phyloP scores from a whole-genome alignment of 2,329 filamentous ascomycete species.

The Colletotrichum tropicale region DNA sequence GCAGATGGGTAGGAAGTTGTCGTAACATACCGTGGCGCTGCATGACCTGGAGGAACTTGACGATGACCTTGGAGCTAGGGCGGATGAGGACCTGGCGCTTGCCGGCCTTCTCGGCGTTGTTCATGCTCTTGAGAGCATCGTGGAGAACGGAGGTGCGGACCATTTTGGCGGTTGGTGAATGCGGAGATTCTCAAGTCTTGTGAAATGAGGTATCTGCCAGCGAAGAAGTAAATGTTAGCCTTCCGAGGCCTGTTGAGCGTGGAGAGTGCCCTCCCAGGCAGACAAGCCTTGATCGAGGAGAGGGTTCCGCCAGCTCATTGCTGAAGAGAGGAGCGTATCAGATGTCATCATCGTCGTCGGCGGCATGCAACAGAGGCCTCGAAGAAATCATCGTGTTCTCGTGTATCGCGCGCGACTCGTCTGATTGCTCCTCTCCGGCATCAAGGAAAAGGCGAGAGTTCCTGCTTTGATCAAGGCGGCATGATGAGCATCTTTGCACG shows the following conservation, averaged over 20 bases:
- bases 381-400: not conserved
- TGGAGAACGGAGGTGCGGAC: constrained; percentile 99
- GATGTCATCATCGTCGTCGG: constrained; percentile 26
- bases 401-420: constrained; percentile 28
- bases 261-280: constrained; percentile 69
- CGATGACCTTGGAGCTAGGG: constrained; percentile 98
- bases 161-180: constrained; percentile 77
- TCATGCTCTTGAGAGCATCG: constrained; percentile 99
- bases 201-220: constrained; percentile 70
- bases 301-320: constrained; percentile 75
- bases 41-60: constrained; percentile 99
- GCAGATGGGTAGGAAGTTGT: not conserved
- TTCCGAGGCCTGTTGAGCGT: constrained; percentile 64
- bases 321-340: constrained; percentile 68
- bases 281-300: constrained; percentile 40
- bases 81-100: constrained; percentile 99
- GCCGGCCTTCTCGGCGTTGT: constrained; percentile 99
- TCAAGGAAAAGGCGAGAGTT: constrained; percentile 49
- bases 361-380: constrained; percentile 12
- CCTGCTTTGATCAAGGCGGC: constrained; percentile 32
- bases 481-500: constrained; percentile 34
- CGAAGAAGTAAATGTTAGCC: constrained; percentile 58
- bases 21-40: constrained; percentile 93
- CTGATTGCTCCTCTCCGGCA: constrained; percentile 69
- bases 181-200: constrained; percentile 81